These are phyloP conservation scores for Tilletia horrida DNA, from an alignment of 1,284 basidiomycete species.

Conservation along the genomic window DNA sequence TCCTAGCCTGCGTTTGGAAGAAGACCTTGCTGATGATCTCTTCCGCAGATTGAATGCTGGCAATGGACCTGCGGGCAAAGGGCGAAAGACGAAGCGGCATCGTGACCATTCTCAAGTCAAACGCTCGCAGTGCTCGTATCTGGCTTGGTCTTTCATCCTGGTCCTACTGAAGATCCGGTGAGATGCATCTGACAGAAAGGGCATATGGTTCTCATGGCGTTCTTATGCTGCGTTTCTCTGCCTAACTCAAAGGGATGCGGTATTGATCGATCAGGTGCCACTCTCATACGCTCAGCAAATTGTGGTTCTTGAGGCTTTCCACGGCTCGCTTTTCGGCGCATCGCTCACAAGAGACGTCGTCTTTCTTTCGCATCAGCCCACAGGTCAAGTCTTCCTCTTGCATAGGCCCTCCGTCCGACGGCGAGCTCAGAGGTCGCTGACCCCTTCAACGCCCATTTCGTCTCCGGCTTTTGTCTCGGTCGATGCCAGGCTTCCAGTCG, in stretches of 20 bases:
- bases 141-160: not conserved
- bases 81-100: not conserved
- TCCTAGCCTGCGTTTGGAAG: not conserved
- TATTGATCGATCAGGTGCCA: constrained; percentile 1
- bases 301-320: not conserved
- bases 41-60: not conserved
- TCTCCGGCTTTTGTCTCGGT: not conserved
- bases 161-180: not conserved
- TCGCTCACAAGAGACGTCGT: not conserved
- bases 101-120: not conserved
- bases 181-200: not conserved
- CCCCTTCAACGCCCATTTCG: not conserved
- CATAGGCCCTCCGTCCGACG: not conserved
- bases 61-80: not conserved
- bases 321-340: not conserved
- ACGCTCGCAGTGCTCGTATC: not conserved
- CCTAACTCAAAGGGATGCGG: not conserved
- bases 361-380: constrained; percentile 2
- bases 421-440: not conserved
- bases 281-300: not conserved
- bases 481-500: not conserved
- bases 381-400: constrained; percentile 11
- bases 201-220: not conserved
- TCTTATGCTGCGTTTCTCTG: not conserved
- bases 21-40: not conserved